Base-by-base conservation (phyloP, 2,329 filamentous ascomycete species). In the Shiraia bambusicola region DNA sequence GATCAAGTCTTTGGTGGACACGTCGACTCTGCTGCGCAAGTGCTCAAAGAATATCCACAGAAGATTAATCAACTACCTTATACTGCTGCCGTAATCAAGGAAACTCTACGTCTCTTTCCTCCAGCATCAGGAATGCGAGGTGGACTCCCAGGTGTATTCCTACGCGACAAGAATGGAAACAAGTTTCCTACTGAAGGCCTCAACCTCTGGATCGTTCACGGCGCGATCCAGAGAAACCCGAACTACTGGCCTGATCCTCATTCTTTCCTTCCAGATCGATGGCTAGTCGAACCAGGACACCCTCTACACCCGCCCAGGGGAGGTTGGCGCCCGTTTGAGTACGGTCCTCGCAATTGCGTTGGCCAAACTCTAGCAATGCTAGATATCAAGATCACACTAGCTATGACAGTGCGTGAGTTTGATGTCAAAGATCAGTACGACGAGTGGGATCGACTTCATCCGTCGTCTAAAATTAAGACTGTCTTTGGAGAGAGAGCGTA, bases 351-450 rank as follows among this genome's bases (percentile, higher is more conserved):
- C 2, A 57, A 58, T 3, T 74, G 72, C 38, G 56, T 69, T 16
- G 70, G 70, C 0, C 62, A 69, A 47, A 63, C 63, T 11, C 50
- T 73, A 25, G 69, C 66, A 0, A 53, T 63, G 44, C 53, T 62
- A 9, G 68, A 47, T 50, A 40, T 37, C 61, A 43, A 47, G 1
- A 16, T 54, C 1, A 37, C 34, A 1, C 27, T 56, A 10, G 36
- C 42, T 1, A 37, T 52, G 14, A 41, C 34, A 1, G 42, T 28
- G 1, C 28, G 50, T 8, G 35, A 32, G 3, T 54, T 56, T n/a
- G 28, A 47, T 9, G 39, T 56, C 2, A 17, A 30, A 8, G 38
- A 47, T 14, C 42, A 50, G 1, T 56, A 49, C 34, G 38, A 37
- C 1, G 47, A 57, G 12, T 56, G 46, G 46, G 47, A 56, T 35